Conservation (phyloP, 805 yeast species). For the Saccharomycopsis malanga region DNA sequence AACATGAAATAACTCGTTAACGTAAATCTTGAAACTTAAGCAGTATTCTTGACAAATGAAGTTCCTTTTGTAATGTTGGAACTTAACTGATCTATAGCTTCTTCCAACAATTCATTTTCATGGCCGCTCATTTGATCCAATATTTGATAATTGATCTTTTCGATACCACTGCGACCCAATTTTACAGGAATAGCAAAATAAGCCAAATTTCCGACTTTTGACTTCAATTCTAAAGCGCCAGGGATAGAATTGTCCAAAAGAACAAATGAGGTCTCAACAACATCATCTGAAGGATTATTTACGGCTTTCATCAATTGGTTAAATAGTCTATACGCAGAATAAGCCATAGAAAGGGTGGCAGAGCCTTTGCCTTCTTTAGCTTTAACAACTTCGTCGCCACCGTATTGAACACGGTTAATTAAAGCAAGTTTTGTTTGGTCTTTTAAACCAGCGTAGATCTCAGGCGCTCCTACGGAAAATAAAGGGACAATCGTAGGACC, state of each 20-base stretch:
- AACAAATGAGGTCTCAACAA: conserved; percentile 41
- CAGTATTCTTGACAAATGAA: conserved; percentile 32
- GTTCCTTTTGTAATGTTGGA: conserved; percentile 56
- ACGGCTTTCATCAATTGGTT: conserved; percentile 30
- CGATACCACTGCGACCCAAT: conserved; percentile 48
- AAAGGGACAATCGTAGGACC: conserved; percentile 93
- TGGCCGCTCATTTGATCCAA: conserved; percentile 41
- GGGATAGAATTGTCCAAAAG: conserved; percentile 41
- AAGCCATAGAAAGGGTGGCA: conserved; percentile 94
- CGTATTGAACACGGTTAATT: conserved; percentile 86
- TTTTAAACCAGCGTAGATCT: conserved; percentile 27
- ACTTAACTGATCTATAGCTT: conserved; percentile 48
- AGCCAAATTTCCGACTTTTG: conserved; percentile 27
- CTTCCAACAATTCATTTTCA: conserved; percentile 50
- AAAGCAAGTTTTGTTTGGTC: conserved; percentile 45
- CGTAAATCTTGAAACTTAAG: too few relatives aligned
- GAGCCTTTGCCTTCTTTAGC: conserved; percentile 95
- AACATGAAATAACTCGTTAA: too few relatives aligned
- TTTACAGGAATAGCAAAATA: conserved; percentile 61
- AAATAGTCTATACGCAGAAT: conserved; percentile 81
- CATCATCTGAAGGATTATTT: conserved; percentile 25
- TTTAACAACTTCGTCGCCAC: conserved; percentile 94
- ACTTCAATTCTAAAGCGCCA: conserved; percentile 46
- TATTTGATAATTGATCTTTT: conserved; percentile 46
- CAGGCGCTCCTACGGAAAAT: conserved; percentile 40